Base-by-base conservation (phyloP, 768 basidiomycete genomes). In the Lactifluus subvellereus region DNA sequence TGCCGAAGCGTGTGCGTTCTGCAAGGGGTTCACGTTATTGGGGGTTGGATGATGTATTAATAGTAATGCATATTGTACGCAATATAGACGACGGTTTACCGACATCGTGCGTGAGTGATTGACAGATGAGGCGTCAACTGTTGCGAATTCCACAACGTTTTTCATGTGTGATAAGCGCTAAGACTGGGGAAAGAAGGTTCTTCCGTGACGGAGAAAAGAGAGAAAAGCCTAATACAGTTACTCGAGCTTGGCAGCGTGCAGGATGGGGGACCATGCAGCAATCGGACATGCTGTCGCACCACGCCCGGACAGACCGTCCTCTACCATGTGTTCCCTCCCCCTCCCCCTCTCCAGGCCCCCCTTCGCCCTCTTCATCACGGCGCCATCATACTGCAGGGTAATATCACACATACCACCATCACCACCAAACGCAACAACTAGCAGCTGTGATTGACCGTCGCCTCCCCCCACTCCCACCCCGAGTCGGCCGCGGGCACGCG, bases 31-130 rank as follows among this genome's bases (percentile, higher is more conserved):
- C 27, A 32, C 18, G 14, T 49, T 49, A 32, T 55, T 18, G n/a
- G 4, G 38, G 38, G 38, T 42, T 18, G 54, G 54, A 40, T 32
- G 50, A 33, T 59, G 50, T 22, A 52, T 50, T 60, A 37, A 11
- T 33, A 54, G 53, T 27, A 27, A 27, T 27, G 37, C 53, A 35
- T 58, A 32, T 47, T 59, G 62, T 64, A 64, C 38, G 20, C 45
- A 59, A 54, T 59, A 49, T 16, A 64, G 8, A 54, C 18, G 22
- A n/a, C 14, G 5, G 22, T 22, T 22, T n/a, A 18, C 14, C 9
- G 3, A 53, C 18, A 35, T 40, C 48, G 43, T 58, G 18, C 32
- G 27, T 9, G 52, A 10, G 27, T 32, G 42, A 18, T 14, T 42
- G 42, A 42, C 42, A 42, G 48, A 33, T n/a, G 6, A 7, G 10